Conservation (phyloP, 495 filamentous ascomycete genomes). For the Penicillium flavigenum region DNA sequence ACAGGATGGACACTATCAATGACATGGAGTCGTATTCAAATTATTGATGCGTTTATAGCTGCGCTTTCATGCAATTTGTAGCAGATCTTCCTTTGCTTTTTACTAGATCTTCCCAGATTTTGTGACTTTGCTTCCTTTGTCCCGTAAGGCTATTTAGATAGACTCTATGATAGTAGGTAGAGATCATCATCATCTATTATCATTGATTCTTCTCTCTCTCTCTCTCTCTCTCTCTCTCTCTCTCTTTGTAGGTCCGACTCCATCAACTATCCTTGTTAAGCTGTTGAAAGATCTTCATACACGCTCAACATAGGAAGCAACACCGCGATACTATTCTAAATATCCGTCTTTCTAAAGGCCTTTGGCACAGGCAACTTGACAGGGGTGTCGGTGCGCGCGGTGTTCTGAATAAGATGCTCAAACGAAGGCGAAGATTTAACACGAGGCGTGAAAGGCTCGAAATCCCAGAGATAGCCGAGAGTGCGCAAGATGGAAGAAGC, state of each 20-base stretch:
- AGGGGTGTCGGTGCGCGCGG: conserved; percentile 25
- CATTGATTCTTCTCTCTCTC: too few species aligned
- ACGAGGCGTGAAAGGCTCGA: conserved; percentile 44
- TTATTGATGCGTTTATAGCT: too few species aligned
- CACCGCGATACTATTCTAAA: not conserved
- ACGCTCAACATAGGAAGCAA: not conserved
- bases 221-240: too few species aligned
- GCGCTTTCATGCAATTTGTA: too few species aligned
- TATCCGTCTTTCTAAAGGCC: conserved; percentile 16
- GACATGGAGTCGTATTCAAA: not conserved
- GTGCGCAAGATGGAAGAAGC: conserved; percentile 42
- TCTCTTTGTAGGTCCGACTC: too few species aligned
- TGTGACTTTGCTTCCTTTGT: too few species aligned
- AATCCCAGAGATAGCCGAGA: conserved; percentile 47
- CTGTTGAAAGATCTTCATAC: not conserved
- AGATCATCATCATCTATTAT: too few species aligned
- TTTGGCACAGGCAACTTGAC: conserved; percentile 21
- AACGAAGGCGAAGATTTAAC: conserved; percentile 41
- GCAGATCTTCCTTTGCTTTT: too few species aligned
- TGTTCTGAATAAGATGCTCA: conserved; percentile 38
- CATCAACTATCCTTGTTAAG: not conserved
- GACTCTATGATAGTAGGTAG: too few species aligned
- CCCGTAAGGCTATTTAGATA: too few species aligned
- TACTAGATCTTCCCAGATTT: too few species aligned
- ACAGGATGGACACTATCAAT: not conserved